Conservation (phyloP, 1,284 basidiomycete species). For the Ceratobasidium sp. region DNA sequence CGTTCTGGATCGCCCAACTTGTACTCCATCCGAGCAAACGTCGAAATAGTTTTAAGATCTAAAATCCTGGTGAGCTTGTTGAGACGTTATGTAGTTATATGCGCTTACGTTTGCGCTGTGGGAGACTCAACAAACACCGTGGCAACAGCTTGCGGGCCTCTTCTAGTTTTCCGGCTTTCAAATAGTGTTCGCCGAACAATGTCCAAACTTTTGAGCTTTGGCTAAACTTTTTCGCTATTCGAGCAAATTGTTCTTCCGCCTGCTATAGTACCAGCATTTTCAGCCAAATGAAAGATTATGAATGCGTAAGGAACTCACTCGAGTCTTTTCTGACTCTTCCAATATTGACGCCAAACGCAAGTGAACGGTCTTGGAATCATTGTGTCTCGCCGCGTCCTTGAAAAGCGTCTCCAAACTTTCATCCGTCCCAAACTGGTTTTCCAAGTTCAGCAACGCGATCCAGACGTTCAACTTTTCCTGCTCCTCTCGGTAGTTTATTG, state of each 20-base stretch:
- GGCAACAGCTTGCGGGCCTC: constrained; percentile 89
- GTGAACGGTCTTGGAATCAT: constrained; percentile 93
- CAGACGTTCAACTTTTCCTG: constrained; percentile 97
- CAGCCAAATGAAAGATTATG: not conserved
- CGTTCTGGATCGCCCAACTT: constrained; percentile 94
- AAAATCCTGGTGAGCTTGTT: constrained; percentile 4
- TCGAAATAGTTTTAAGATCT: constrained; percentile 96
- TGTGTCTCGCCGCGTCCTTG: constrained; percentile 90
- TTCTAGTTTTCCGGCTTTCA: constrained; percentile 79
- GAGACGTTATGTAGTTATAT: constrained; percentile 16
- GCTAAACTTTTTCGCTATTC: constrained; percentile 92
- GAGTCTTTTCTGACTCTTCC: constrained; percentile 83
- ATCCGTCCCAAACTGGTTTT: constrained; percentile 92
- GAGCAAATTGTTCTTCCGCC: constrained; percentile 87
- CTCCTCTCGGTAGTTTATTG: constrained; percentile 96
- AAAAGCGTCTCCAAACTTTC: constrained; percentile 83
- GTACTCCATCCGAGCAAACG: constrained; percentile 96
- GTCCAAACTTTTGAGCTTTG: constrained; percentile 94
- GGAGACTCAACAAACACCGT: constrained; percentile 90
- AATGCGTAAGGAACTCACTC: constrained; percentile 65
- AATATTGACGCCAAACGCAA: constrained; percentile 87
- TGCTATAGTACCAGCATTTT: constrained; percentile 64
- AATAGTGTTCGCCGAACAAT: constrained; percentile 83
- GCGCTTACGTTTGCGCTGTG: constrained; percentile 91
- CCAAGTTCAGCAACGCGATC: constrained; percentile 96